phyloP scores from a whole-genome alignment of 495 filamentous ascomycete species.

The Podospora sp. region DNA sequence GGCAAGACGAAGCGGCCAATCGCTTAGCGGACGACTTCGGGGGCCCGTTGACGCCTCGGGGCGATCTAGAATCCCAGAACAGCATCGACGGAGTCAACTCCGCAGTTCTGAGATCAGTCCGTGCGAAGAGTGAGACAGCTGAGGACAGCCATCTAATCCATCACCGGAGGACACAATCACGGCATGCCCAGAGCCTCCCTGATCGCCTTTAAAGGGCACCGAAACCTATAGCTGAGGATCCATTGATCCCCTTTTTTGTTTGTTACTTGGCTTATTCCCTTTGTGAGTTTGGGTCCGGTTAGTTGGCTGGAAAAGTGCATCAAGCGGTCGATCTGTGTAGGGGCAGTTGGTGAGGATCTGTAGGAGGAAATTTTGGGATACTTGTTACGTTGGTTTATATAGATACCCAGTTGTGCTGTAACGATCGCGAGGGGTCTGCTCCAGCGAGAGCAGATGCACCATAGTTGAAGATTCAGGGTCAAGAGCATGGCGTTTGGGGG shows the following conservation, averaged over 20 bases:
- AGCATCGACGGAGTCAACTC: slow-evolving; percentile 13
- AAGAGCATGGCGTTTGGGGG: background rate
- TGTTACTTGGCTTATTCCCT: too few relatives aligned
- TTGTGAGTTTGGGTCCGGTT: too few relatives aligned
- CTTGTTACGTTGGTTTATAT: too few relatives aligned
- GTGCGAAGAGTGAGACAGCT: background rate
- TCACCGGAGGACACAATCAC: background rate
- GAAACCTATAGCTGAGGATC: too few relatives aligned
- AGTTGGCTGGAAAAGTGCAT: too few relatives aligned
- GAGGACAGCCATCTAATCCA: background rate
- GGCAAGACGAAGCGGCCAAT: slow-evolving; percentile 40
- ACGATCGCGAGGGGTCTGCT: too few relatives aligned
- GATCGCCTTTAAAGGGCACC: too few relatives aligned
- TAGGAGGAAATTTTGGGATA: too few relatives aligned
- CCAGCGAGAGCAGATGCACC: background rate
- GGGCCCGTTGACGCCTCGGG: slow-evolving; percentile 26
- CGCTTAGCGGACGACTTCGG: slow-evolving; percentile 26
- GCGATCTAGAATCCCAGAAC: slow-evolving; percentile 23
- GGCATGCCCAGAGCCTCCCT: background rate
- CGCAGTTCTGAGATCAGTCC: background rate
- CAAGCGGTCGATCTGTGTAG: too few relatives aligned
- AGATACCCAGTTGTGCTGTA: too few relatives aligned
- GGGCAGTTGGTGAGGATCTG: too few relatives aligned
- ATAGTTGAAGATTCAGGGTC: background rate
- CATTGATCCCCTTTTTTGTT: too few relatives aligned